Evolutionary conservation across 306 rosid genomes (phyloP).

Genomic region (Canavalia gladiata): DNA sequence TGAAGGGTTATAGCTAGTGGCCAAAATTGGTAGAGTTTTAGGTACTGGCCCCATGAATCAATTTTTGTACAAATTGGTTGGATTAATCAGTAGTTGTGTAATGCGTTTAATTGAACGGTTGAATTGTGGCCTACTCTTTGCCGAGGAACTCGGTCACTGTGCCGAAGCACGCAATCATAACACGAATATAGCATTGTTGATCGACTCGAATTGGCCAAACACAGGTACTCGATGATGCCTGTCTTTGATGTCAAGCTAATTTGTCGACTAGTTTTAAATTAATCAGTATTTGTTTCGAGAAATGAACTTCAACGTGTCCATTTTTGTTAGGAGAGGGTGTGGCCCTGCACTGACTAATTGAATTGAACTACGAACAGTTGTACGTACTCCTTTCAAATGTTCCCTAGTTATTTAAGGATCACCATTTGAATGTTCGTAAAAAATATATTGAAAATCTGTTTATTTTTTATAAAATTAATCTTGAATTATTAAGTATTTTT

Average conservation of each 20-base stretch:
- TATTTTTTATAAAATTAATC: no score
- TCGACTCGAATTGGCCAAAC: neutral
- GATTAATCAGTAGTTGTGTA: neutral
- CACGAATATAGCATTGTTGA: neutral
- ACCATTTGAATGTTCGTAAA: no score
- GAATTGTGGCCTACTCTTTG: neutral
- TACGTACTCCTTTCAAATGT: neutral
- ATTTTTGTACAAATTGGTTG: conserved; percentile 16
- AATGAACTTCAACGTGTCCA: conserved; percentile 14
- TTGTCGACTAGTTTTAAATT: neutral
- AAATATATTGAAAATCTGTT: no score
- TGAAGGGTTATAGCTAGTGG: no score
- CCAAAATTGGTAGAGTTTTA: neutral
- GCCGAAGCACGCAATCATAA: neutral
- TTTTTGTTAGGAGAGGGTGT: neutral
- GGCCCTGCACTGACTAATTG: neutral
- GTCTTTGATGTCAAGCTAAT: conserved; percentile 29
- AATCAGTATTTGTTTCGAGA: conserved; percentile 10
- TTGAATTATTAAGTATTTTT: no score
- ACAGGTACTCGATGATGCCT: conserved; percentile 14
- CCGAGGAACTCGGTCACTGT: neutral
- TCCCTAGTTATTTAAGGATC: no score
- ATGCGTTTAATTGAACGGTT: conserved; percentile 2
- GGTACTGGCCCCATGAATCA: conserved; percentile 4
- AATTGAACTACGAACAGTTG: neutral